Evolutionary conservation across 345 rosid species (phyloP), one percentile per base, ranked within the genome.

Genomic region (Combretum micranthum): DNA sequence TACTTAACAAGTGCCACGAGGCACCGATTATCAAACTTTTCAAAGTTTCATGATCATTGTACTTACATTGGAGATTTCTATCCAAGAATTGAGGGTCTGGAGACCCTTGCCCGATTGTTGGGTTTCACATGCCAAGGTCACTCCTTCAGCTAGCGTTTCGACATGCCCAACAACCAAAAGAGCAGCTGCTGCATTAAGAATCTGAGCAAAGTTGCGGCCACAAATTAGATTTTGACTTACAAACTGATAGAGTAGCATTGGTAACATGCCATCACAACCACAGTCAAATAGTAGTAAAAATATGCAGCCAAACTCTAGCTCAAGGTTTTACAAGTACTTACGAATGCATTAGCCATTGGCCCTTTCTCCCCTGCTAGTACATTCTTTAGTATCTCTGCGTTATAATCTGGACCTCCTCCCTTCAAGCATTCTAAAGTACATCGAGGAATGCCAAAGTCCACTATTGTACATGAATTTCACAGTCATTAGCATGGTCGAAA

Each of bases 161-260:
- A 75, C 94, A 49, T 13, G 55, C 52, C 83, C 78, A 53, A 86
- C 66, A 12, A 94, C 97, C 54, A 84, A 55, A 13, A 90, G 88
- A 50, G 97, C 92, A 13, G 97, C 95, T 16, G 95, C 99, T 64
- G 99, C 90, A 66, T 87, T 90, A n/a, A 94, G 77, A 69, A 90
- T 81, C 99, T 94, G 81, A 54, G 20, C 56, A 44, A 67, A 49
- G 37, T 26, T 52, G 32, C 18, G 11, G 0, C 8, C 32, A 25
- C 47, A 12, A 5, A 0, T 21, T 42, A 53, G 58, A 37, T 62
- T 46, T 12, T 47, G 42, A 58, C 44, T 52, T 58, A 0, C 53
- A 12, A 22, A 44, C 23, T 16, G 17, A 14, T 17, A 51, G 20
- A 60, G 20, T 18, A 13, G 23, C 5, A 37, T 50, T 19, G 43